Conservation (phyloP, 441 rosid genomes). For the Corymbia citriodora region DNA sequence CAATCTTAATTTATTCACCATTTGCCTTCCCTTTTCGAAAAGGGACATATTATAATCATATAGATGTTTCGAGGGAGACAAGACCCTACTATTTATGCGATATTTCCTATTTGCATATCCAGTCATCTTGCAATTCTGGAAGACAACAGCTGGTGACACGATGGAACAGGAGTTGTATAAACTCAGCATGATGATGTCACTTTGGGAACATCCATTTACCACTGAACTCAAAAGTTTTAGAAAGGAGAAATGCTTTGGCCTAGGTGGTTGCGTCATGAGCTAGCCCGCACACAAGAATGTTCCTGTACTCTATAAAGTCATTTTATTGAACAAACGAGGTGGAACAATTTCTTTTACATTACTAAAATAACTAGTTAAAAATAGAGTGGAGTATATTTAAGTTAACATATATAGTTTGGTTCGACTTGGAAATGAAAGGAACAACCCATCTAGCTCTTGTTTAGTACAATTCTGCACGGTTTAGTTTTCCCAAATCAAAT, state of each 20-base stretch:
- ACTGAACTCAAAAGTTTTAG: neutral
- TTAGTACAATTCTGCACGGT: neutral
- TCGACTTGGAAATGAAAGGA: neutral
- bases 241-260: neutral
- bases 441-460: neutral
- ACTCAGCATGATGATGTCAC: neutral
- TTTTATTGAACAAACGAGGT: neutral
- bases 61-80: neutral
- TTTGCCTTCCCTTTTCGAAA: neutral
- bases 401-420: neutral
- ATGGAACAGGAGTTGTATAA: neutral
- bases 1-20: neutral
- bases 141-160: neutral
- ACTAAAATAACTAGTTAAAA: neutral
- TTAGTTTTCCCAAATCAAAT: neutral
- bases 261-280: neutral
- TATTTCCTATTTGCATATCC: neutral
- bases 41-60: neutral
- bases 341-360: neutral
- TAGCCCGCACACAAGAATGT: neutral
- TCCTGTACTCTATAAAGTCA: neutral
- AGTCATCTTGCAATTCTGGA: neutral
- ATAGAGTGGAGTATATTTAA: neutral
- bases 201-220: neutral
- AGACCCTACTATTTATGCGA: neutral